Evolutionary conservation across 1,284 basidiomycete species (phyloP).

Genomic region (Tilletia caries): DNA sequence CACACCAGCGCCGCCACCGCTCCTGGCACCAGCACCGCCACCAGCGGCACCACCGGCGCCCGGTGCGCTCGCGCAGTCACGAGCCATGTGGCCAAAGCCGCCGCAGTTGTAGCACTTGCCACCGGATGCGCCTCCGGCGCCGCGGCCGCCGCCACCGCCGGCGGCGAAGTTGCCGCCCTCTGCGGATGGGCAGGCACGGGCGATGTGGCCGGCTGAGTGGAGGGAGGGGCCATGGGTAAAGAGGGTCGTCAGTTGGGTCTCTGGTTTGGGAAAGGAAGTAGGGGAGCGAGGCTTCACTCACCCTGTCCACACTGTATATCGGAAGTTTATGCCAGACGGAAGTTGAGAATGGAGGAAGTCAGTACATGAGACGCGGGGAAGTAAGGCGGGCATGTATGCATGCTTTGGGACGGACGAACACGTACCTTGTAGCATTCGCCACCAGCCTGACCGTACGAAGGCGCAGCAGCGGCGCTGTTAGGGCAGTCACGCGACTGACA

Average conservation of each 20-base stretch:
- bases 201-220: slow-evolving; percentile 39
- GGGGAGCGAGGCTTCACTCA: not conserved
- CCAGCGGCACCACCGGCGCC: slow-evolving; percentile 22
- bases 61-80: slow-evolving; percentile 44
- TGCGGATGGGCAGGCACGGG: slow-evolving; percentile 42
- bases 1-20: slow-evolving; percentile 23
- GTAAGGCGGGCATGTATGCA: not conserved
- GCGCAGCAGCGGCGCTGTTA: slow-evolving; percentile 27
- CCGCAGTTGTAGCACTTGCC: slow-evolving; percentile 51
- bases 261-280: not conserved
- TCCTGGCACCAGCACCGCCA: slow-evolving; percentile 12
- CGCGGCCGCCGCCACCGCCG: slow-evolving; percentile 24
- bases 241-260: not conserved
- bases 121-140: slow-evolving; percentile 24
- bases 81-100: slow-evolving; percentile 45
- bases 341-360: not conserved
- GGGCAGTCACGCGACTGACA: slow-evolving; percentile 47
- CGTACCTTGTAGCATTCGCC: slow-evolving; percentile 44
- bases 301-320: slow-evolving; percentile 19
- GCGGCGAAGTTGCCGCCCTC: slow-evolving; percentile 21
- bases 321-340: not conserved
- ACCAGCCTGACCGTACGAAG: slow-evolving; percentile 21
- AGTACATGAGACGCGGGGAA: not conserved
- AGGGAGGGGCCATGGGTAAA: not conserved
- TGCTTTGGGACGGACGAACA: not conserved